Percentiles rank a stretch among this genome's conserved stretches.
Evolutionary conservation across 2,329 filamentous ascomycete species (phyloP).

Genomic region (Aspergillus amoenus): DNA sequence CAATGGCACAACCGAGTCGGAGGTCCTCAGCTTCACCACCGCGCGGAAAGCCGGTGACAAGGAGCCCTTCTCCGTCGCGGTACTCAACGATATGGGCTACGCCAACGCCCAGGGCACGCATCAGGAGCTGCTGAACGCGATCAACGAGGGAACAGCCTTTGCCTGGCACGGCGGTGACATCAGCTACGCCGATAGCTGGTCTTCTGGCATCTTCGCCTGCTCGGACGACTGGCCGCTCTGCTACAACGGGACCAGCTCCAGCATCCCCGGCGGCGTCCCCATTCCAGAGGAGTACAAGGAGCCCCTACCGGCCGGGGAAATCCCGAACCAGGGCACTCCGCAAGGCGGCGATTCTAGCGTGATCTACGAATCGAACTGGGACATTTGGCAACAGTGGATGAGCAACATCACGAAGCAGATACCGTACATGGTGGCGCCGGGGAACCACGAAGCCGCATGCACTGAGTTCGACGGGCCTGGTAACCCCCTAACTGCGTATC

Average conservation of each 20-base stretch:
- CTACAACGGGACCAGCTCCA: slow-evolving; percentile 50
- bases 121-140: slow-evolving; percentile 43
- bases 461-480: slow-evolving; percentile 50
- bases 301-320: slow-evolving; percentile 49
- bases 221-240: slow-evolving; percentile 50
- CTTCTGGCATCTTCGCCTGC: slow-evolving; percentile 52
- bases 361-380: slow-evolving; percentile 54
- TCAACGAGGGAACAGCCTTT: slow-evolving; percentile 49
- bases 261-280: slow-evolving; percentile 36
- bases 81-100: slow-evolving; percentile 57
- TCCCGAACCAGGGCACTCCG: slow-evolving; percentile 48
- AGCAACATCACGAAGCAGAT: slow-evolving; percentile 43
- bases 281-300: slow-evolving; percentile 43
- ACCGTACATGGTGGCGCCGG: slow-evolving; percentile 52
- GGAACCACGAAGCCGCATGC: slow-evolving; percentile 53
- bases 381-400: slow-evolving; percentile 54
- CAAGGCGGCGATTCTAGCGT: slow-evolving; percentile 51
- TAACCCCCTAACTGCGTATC: slow-evolving; percentile 48
- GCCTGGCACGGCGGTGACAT: slow-evolving; percentile 56
- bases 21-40: slow-evolving; percentile 49
- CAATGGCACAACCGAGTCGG: slow-evolving; percentile 52
- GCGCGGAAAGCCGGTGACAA: slow-evolving; percentile 45
- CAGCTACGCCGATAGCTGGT: slow-evolving; percentile 54
- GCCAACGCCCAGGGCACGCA: slow-evolving; percentile 53
- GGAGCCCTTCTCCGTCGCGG: slow-evolving; percentile 45